Conservation (phyloP, 2,329 filamentous ascomycete species). For the Endoconidiophora polonica region DNA sequence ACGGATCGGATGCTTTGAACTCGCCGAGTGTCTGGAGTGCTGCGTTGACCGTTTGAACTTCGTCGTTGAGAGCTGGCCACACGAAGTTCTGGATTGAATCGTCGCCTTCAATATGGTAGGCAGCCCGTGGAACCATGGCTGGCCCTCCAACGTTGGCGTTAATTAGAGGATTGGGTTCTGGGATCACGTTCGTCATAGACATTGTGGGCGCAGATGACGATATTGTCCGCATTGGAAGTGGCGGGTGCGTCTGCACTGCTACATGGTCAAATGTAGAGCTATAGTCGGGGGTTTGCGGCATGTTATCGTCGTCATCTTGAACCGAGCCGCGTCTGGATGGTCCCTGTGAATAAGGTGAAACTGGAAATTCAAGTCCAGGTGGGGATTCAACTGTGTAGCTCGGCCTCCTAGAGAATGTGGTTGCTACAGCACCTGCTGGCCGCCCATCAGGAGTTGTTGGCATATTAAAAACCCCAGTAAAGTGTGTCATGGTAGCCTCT, state of each 20-base stretch:
- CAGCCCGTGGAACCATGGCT: background rate
- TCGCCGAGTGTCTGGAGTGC: conserved; percentile 36
- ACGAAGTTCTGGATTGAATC: background rate
- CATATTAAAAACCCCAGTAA: background rate
- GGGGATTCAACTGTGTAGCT: background rate
- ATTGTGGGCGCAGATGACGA: background rate
- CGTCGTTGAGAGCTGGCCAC: conserved; percentile 21
- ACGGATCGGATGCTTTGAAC: conserved; percentile 40
- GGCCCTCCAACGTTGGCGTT: background rate
- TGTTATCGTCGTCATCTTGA: no score
- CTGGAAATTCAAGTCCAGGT: background rate
- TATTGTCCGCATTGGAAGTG: background rate
- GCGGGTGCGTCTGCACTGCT: no score
- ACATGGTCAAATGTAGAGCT: no score
- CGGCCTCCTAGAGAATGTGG: background rate
- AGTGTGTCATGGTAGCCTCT: conserved; percentile 4
- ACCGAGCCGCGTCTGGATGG: no score
- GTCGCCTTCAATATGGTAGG: background rate
- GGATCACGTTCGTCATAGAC: background rate
- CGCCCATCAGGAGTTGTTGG: background rate
- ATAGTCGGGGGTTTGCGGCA: no score
- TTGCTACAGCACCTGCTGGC: background rate
- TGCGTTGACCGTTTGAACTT: conserved; percentile 33
- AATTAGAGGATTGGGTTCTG: background rate
- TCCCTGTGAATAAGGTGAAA: background rate